Base-by-base conservation (phyloP, 2,329 filamentous ascomycete species). In the Aspergillus sp. region DNA sequence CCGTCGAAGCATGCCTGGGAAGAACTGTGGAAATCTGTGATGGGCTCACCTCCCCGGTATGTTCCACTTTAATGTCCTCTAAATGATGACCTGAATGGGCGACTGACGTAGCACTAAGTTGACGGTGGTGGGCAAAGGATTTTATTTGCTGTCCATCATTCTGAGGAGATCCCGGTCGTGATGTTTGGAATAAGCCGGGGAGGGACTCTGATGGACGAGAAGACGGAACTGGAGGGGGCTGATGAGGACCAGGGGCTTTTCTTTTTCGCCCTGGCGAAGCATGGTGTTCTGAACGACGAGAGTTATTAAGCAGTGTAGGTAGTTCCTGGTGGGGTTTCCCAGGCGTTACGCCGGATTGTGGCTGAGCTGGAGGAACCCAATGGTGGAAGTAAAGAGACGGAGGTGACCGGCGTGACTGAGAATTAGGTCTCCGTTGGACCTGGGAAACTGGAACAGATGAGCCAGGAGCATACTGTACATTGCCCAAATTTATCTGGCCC, bases 321-420 rank as follows among this genome's bases (percentile, higher is more conserved):
- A 73, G 77, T 61, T 78, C 74, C 73, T 79, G 79, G 78, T 84
- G 74, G 80, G 86, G 86, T 52, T 85, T 88, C 85, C 88, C 87
- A 78, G 89, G 88, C 69, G 90, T 88, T 61, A 89, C 89, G 68
- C 84, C 84, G 60, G 89, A 88, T 71, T 89, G 87, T 59, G 83
- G 82, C 62, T 74, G 90, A 83, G 62, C 84, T 14, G 92, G 92
- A 46, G 92, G 92, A 59, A 93, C 90, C 91, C 92, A 96, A 71
- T 96, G 91, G 70, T 96, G 91, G 72, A 96, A 96, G 74, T 91
- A 95, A 48, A 96, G 90, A 21, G 88, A 89, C 0, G 89, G 87
- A 41, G 89, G 90, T 17, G 86, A 83, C 62, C 87, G 81, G 45
- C 84, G 76, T 47, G 87, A 85, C 64, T 89, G 64, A 14, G 57